These are phyloP conservation scores for Chaetomidium leptoderma DNA, from an alignment of 495 filamentous ascomycete species.

Conservation along the genomic window DNA sequence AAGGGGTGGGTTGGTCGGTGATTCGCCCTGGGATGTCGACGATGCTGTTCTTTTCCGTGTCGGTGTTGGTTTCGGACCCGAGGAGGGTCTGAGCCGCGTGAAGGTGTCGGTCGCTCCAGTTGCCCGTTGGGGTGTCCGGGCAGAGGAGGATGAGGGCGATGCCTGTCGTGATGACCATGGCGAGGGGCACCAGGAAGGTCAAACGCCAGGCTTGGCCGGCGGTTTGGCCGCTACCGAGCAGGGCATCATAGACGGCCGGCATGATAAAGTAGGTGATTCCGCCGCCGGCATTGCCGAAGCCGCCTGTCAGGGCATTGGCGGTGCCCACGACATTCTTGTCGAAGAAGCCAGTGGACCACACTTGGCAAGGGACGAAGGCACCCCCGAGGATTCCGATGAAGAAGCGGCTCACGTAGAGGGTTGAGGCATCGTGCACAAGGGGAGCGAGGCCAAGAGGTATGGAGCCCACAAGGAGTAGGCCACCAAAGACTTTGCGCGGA, in stretches of 20 bases:
- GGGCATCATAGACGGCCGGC: slow-evolving; percentile 82
- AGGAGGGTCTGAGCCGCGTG: neutral
- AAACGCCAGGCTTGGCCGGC: slow-evolving; percentile 77
- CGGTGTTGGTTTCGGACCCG: slow-evolving; percentile 8
- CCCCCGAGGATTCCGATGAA: slow-evolving; percentile 92
- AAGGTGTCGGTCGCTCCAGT: slow-evolving; percentile 45
- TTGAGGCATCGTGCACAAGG: slow-evolving; percentile 60
- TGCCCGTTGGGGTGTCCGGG: slow-evolving; percentile 79
- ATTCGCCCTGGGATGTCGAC: slow-evolving; percentile 54
- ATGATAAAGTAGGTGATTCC: slow-evolving; percentile 89
- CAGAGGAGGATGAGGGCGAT: slow-evolving; percentile 67
- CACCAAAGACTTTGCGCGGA: slow-evolving; percentile 77
- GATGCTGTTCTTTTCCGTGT: slow-evolving; percentile 27
- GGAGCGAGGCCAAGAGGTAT: slow-evolving; percentile 84
- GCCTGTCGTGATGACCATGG: slow-evolving; percentile 66
- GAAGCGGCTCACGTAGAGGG: slow-evolving; percentile 76
- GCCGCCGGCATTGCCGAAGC: slow-evolving; percentile 86
- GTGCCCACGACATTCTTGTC: slow-evolving; percentile 94
- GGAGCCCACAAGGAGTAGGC: slow-evolving; percentile 65
- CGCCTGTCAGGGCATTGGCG: slow-evolving; percentile 81
- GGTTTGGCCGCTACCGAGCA: slow-evolving; percentile 57
- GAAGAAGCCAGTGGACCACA: slow-evolving; percentile 94
- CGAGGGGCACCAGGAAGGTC: slow-evolving; percentile 76
- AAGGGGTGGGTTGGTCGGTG: slow-evolving; percentile 38
- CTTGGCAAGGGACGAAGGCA: slow-evolving; percentile 89